Evolutionary conservation across 2,329 filamentous ascomycete genomes (phyloP), one percentile per base, ranked within the genome.

Genomic region (Ramichloridium luteum): DNA sequence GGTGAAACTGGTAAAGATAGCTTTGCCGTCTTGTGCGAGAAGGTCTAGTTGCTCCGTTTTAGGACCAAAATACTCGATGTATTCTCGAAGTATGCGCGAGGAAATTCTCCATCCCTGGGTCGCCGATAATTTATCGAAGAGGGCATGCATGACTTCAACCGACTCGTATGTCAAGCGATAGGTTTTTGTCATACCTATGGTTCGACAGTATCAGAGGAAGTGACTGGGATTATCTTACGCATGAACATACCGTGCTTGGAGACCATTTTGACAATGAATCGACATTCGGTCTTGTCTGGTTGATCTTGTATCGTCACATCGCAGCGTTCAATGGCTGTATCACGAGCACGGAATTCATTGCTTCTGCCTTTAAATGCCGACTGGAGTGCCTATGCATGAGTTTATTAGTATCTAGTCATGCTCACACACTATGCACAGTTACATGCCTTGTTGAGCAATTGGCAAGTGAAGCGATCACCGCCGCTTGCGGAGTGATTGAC

Each of bases 31-130:
- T 32, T 80, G 74, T 9, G 77, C 74, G 48, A 80, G 79, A 40
- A 88, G 77, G 44, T 86, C 81, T 2, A 88, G 67, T 43, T 85
- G 77, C 53, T 88, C 81, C 17, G 82, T 83, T 4, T 79, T 80
- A 1, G 78, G 77, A 0, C 80, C 79, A 48, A 86, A 86, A 49
- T 84, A 80, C 37, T 86, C 81, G 57, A 82, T 77, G 39, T 84
- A 70, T 46, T 85, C 79, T 39, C 77, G 72, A 31, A 88, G 57
- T 0, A 77, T 77, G 36, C 73, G 66, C 3, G 80, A 76, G 11
- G 77, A 73, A 35, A 86, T 82, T 8, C 66, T 69, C 80, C 81
- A 88, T 37, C 68, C 67, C 38, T 84, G 80, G 1, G 62, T 64
- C 1, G 79, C 77, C 34, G 74, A 68, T 16, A 68, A 66, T 31